Percentiles rank a stretch among this genome's conserved stretches.
Evolutionary conservation across 2,329 filamentous ascomycete genomes (phyloP).

Genomic region (Colletotrichum karsti): DNA sequence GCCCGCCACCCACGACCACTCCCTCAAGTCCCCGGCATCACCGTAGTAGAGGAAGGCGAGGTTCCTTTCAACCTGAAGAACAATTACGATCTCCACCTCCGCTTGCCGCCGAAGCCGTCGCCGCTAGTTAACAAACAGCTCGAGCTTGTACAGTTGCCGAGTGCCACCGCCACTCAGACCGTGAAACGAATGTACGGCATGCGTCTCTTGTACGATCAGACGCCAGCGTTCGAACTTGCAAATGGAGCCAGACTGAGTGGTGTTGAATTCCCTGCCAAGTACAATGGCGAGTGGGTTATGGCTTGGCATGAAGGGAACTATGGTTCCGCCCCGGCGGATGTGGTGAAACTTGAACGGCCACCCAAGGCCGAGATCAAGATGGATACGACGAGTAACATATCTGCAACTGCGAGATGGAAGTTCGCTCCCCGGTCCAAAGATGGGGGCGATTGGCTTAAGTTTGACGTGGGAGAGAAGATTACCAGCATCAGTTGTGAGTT

Average conservation of each 20-base stretch:
- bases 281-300: slow-evolving; percentile 64
- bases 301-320: slow-evolving; percentile 64
- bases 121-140: slow-evolving; percentile 49
- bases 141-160: slow-evolving; percentile 52
- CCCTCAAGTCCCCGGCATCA: slow-evolving; percentile 56
- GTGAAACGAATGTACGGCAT: slow-evolving; percentile 57
- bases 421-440: slow-evolving; percentile 55
- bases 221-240: slow-evolving; percentile 54
- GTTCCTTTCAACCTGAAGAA: slow-evolving; percentile 51
- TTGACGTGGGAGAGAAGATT: slow-evolving; percentile 73
- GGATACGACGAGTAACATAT: slow-evolving; percentile 54
- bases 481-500: slow-evolving; percentile 68
- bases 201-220: slow-evolving; percentile 53
- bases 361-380: slow-evolving; percentile 54
- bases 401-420: slow-evolving; percentile 61
- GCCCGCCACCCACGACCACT: slow-evolving; percentile 62
- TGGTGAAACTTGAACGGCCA: slow-evolving; percentile 57
- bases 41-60: slow-evolving; percentile 53
- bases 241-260: slow-evolving; percentile 59
- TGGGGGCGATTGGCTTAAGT: slow-evolving; percentile 60
- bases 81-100: slow-evolving; percentile 63
- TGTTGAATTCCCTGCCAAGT: slow-evolving; percentile 58
- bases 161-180: slow-evolving; percentile 54
- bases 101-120: slow-evolving; percentile 47
- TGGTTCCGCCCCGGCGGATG: slow-evolving; percentile 58